Conservation (phyloP, 2,329 filamentous ascomycete species). For the Monascus ruber region DNA sequence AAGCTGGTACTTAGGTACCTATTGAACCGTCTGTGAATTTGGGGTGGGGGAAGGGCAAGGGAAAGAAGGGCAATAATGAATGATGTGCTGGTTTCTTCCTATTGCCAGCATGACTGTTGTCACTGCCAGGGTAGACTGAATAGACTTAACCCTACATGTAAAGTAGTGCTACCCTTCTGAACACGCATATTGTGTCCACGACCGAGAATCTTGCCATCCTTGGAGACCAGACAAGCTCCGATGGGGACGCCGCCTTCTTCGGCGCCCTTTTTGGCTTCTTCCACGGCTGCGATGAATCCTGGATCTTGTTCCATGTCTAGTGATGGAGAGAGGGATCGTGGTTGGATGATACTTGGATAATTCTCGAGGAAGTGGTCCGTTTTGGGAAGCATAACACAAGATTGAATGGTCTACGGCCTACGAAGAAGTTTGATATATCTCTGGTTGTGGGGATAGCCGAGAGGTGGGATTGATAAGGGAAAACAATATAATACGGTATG, state of each 20-base stretch:
- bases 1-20: too few relatives aligned
- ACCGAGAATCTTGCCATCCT: slow-evolving; percentile 58
- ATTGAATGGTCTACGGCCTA: too few relatives aligned
- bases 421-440: too few relatives aligned
- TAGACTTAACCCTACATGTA: slow-evolving; percentile 46
- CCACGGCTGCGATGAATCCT: slow-evolving; percentile 47
- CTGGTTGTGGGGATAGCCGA: too few relatives aligned
- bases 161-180: slow-evolving; percentile 58
- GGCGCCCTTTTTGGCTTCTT: slow-evolving; percentile 44
- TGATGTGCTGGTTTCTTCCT: too few relatives aligned
- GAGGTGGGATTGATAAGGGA: too few relatives aligned
- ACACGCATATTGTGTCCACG: slow-evolving; percentile 65
- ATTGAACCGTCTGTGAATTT: too few relatives aligned
- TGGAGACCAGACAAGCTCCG: slow-evolving; percentile 53
- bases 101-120: too few relatives aligned
- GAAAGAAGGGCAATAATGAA: slow-evolving; percentile 4
- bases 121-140: too few relatives aligned
- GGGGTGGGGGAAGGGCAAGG: neutral
- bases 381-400: too few relatives aligned
- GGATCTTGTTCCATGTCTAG: slow-evolving; percentile 29
- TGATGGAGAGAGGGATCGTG: neutral
- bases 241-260: slow-evolving; percentile 49
- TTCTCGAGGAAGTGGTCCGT: neutral
- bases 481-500: too few relatives aligned
- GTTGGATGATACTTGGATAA: neutral